A percentile compares a stretch with the other conserved stretches of the same genome.
Evolutionary conservation across 164 flowering plant genomes (phyloP).

Genomic region (Magnolia sinica): DNA sequence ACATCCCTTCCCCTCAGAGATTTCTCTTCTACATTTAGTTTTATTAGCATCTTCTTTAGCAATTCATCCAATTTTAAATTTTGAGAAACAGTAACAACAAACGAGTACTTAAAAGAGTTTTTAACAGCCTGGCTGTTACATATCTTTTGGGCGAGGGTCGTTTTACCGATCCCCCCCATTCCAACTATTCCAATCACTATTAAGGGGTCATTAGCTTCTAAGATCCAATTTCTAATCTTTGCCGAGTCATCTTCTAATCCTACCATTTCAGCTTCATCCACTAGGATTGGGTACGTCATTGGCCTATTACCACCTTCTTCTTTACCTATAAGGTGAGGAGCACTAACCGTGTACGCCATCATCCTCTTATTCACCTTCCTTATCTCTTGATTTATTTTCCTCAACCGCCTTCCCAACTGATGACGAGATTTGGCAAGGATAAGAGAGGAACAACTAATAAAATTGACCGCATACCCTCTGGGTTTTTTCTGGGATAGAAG

Average conservation of each 20-base stretch:
- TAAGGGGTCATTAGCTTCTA: neutral
- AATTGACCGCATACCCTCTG: neutral
- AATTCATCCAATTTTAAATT: neutral
- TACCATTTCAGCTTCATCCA: neutral
- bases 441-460: neutral
- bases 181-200: constrained; percentile 7
- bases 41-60: neutral
- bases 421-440: neutral
- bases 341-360: no score
- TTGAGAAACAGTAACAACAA: neutral
- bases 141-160: neutral
- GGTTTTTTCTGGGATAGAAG: neutral
- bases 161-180: constrained; percentile 10
- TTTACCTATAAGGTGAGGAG: no score
- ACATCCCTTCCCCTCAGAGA: neutral
- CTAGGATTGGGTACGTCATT: neutral
- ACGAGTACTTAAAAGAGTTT: neutral
- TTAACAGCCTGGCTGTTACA: neutral
- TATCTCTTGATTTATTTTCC: neutral
- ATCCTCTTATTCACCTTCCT: neutral
- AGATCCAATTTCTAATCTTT: neutral
- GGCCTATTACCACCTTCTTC: neutral
- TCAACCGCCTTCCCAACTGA: neutral
- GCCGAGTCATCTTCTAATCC: neutral
- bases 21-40: neutral